Percentiles rank a stretch among this genome's conserved stretches.
Conservation (phyloP, 78 protist species). For the Polysphondylium violaceum region DNA sequence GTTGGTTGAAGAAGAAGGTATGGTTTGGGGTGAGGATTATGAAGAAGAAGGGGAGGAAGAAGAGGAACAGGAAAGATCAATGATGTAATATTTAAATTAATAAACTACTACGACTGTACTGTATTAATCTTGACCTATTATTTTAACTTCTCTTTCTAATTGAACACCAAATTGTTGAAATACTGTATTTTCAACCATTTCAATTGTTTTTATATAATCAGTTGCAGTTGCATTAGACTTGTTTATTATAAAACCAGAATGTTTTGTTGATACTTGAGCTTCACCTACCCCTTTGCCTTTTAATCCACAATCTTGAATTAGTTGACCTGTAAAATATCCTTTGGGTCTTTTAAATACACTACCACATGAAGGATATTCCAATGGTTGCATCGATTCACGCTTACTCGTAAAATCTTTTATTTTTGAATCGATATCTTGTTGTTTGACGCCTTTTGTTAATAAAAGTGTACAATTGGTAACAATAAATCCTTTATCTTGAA, state of each 20-base stretch:
- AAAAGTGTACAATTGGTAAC: not conserved
- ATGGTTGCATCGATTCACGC: not conserved
- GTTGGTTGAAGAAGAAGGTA: conserved; percentile 77
- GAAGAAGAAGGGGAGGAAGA: conserved; percentile 29
- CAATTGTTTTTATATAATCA: not conserved
- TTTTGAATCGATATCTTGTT: too few species aligned
- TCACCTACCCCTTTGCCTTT: not conserved
- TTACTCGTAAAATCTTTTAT: not conserved
- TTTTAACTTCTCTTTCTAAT: not conserved
- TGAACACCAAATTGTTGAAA: not conserved
- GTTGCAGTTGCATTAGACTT: not conserved
- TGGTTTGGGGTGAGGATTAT: conserved; percentile 57
- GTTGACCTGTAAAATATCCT: not conserved
- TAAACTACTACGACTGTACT: too few species aligned
- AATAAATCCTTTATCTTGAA: not conserved
- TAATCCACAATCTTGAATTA: not conserved
- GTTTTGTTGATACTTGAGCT: not conserved
- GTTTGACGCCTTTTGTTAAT: not conserved
- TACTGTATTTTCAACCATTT: not conserved
- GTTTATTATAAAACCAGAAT: not conserved
- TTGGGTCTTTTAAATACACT: not conserved
- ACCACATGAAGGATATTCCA: not conserved
- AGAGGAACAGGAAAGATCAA: not conserved
- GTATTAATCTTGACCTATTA: not conserved
- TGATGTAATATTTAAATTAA: too few species aligned